Conservation (phyloP, 1,284 basidiomycete species). For the Pseudozyma flocculosa region DNA sequence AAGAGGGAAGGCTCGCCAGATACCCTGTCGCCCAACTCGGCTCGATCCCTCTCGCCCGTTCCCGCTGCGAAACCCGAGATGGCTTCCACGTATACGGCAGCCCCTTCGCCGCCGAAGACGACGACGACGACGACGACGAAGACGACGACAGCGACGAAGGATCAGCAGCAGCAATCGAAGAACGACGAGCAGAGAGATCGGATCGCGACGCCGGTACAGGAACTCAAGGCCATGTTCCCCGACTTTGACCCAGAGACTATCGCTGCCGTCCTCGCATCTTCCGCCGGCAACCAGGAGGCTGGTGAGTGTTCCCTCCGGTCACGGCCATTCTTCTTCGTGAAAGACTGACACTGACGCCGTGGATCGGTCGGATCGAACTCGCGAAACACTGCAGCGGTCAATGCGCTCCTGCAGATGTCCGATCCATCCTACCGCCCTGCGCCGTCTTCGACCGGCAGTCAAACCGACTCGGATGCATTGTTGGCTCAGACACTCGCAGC, state of each 20-base stretch:
- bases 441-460: conserved; percentile 9
- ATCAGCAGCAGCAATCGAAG: neutral
- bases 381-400: conserved; percentile 20
- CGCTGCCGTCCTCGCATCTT: conserved; percentile 36
- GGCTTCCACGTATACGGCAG: no score
- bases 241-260: conserved; percentile 45
- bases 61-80: no score
- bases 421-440: conserved; percentile 44
- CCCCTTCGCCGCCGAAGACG: no score
- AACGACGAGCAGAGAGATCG: neutral
- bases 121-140: no score
- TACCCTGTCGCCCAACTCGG: conserved; percentile 33
- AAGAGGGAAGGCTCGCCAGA: no score
- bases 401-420: conserved; percentile 46
- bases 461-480: conserved; percentile 40
- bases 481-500: conserved; percentile 38
- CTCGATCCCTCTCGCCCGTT: no score
- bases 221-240: conserved; percentile 46
- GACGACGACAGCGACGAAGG: no score
- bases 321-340: no score
- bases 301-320: conserved; percentile 5
- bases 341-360: no score
- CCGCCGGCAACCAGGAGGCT: conserved; percentile 38
- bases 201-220: conserved; percentile 21
- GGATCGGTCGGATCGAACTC: no score